phyloP scores from a whole-genome alignment of 2,329 filamentous ascomycete genomes.

The Fusarium sp. region DNA sequence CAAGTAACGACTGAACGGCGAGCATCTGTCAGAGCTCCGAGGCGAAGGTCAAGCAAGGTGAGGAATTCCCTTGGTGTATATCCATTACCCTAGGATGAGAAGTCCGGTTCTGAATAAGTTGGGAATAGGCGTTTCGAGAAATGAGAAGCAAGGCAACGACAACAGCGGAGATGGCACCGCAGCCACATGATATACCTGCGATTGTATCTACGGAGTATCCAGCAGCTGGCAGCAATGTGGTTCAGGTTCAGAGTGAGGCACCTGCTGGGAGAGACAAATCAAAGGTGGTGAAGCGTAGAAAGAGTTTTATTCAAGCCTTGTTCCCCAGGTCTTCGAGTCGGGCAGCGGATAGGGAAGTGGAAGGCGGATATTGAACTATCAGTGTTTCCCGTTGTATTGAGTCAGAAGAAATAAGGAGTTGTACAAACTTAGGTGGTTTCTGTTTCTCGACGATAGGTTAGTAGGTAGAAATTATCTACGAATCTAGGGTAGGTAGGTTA shows the following conservation, averaged over 20 bases:
- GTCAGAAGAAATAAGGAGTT: background rate
- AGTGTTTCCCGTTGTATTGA: background rate
- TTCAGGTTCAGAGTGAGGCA: background rate
- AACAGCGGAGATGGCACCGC: background rate
- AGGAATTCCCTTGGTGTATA: background rate
- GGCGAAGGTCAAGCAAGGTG: conserved; percentile 35
- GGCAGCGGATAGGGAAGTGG: background rate
- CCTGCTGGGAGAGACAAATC: background rate
- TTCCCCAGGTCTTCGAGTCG: conserved; percentile 46
- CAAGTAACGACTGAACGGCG: conserved; percentile 7
- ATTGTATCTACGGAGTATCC: background rate
- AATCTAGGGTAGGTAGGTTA: background rate
- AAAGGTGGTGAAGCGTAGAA: conserved; percentile 52
- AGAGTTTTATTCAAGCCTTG: conserved; percentile 60
- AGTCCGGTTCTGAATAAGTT: background rate
- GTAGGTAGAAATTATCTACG: background rate
- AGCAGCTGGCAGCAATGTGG: background rate
- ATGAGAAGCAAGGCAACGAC: background rate
- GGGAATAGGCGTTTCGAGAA: conserved; percentile 22
- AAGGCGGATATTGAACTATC: background rate
- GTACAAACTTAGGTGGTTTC: background rate
- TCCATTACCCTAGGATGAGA: no score
- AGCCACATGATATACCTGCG: background rate
- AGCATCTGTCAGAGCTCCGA: conserved; percentile 18
- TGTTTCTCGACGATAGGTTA: background rate